A percentile compares a stretch with the other conserved stretches of the same genome.
phyloP scores from a whole-genome alignment of 768 basidiomycete genomes.

The Serendipita vermifera region DNA sequence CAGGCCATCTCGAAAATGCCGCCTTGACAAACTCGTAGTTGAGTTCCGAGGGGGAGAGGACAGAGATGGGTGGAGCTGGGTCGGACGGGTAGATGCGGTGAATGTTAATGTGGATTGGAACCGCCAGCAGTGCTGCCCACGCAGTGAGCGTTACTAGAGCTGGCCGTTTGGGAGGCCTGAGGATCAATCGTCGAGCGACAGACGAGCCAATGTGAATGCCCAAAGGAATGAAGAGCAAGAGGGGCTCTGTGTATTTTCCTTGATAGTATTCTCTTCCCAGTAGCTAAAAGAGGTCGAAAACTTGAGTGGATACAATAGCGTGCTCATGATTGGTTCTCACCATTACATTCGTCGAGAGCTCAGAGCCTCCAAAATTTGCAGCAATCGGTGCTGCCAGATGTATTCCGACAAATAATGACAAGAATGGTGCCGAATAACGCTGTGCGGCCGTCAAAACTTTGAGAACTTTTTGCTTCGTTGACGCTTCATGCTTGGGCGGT shows the following conservation, averaged over 20 bases:
- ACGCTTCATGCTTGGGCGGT: background rate
- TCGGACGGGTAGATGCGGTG: constrained; percentile 48
- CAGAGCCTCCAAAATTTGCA: constrained; percentile 59
- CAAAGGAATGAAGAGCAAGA: constrained; percentile 57
- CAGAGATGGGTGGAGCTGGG: constrained; percentile 35
- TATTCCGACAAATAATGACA: constrained; percentile 61
- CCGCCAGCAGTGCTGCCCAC: constrained; percentile 38
- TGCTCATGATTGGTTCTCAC: too few species aligned
- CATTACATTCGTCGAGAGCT: constrained; percentile 55
- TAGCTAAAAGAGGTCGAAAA: constrained; percentile 41
- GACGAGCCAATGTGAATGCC: constrained; percentile 35
- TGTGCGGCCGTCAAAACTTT: background rate
- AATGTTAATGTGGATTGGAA: constrained; percentile 56
- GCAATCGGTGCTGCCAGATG: constrained; percentile 64
- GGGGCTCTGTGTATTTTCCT: constrained; percentile 38
- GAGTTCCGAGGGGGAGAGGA: constrained; percentile 60
- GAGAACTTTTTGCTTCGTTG: background rate
- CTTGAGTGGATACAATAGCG: too few species aligned
- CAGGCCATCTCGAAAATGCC: constrained; percentile 49
- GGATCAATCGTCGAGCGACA: background rate
- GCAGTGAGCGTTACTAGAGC: constrained; percentile 46
- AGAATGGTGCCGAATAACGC: constrained; percentile 52
- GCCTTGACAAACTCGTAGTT: constrained; percentile 76
- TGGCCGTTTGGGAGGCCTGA: constrained; percentile 3
- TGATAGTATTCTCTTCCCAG: constrained; percentile 82